These are phyloP conservation scores for Botrytis hyacinthi DNA, from an alignment of 2,329 filamentous ascomycete species.

Conservation along the genomic window DNA sequence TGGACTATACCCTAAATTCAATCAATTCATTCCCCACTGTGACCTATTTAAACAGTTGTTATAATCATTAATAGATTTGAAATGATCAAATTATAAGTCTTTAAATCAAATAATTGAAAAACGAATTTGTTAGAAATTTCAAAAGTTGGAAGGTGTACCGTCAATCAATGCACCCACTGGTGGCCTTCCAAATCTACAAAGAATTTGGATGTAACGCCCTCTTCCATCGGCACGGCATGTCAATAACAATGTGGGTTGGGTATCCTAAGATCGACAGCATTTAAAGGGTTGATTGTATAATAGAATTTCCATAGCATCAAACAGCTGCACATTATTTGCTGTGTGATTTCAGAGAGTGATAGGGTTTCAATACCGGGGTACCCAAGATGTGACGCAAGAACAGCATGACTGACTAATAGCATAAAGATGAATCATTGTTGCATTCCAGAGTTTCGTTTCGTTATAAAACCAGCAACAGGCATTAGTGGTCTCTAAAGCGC, in stretches of 20 bases:
- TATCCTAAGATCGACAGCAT: not conserved
- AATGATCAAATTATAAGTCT: too few relatives aligned
- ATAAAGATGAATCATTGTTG: not conserved
- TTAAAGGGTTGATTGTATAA: not conserved
- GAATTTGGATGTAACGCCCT: not conserved
- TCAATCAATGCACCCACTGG: too few relatives aligned
- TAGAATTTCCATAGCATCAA: not conserved
- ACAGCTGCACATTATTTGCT: not conserved
- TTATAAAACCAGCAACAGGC: not conserved
- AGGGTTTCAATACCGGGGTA: not conserved
- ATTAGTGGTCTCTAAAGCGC: not conserved
- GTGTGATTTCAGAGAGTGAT: not conserved
- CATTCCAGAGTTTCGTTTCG: not conserved
- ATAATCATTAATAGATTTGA: too few relatives aligned
- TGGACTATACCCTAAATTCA: too few relatives aligned
- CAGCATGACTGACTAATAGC: not conserved
- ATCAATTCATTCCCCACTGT: too few relatives aligned
- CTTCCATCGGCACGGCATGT: not conserved
- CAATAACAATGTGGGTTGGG: not conserved
- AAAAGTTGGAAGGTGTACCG: too few relatives aligned
- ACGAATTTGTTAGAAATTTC: too few relatives aligned
- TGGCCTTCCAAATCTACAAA: not conserved
- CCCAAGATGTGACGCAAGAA: not conserved
- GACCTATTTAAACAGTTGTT: too few relatives aligned
- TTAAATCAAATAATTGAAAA: too few relatives aligned